Evolutionary conservation across 495 filamentous ascomycete genomes (phyloP), one percentile per base, ranked within the genome.

Genomic region (Xylaria cubensis): DNA sequence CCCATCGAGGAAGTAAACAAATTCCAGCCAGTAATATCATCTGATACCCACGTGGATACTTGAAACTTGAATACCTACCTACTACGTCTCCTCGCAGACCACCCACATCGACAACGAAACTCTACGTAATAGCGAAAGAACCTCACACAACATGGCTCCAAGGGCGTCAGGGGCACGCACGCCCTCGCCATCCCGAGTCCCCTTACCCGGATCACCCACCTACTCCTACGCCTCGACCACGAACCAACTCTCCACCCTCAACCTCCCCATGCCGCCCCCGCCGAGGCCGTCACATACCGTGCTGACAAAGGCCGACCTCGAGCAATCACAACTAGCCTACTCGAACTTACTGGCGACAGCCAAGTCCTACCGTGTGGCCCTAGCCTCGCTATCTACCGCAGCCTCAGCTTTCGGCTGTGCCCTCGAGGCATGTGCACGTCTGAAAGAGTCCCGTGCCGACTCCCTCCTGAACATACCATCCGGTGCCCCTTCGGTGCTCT

Each of bases 161-260:
- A 79, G 74, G 74, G 71, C 77, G 59, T 75, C 74, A 29, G 19
- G 66, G 55, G 78, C 83, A n/a, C 80, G 82, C 0, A 86, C 85
- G 1, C 85, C 86, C 26, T 80, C 84, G 0, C 82, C 83, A 17
- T 84, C 82, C 29, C 82, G 85, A 66, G 78, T 88, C 0, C 86
- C 87, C 7, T 79, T 90, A 48, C 89, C 89, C 17, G 81, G 78
- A 4, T 89, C 87, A 34, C 89, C 88, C 69, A 86, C 89, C 1
- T 88, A 86, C 70, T 90, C 89, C 6, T 88, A 87, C 76, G 87
- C 89, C 63, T 89, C 87, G 32, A 90, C 88, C 19, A 85, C 88
- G 34, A 86, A 88, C 76, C 88, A 86, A 29, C 79, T 88, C 41
- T 86, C 87, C 21, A 80, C 86, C 21, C 86, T 85, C 78, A 88